phyloP scores from a whole-genome alignment of 345 rosid genomes.

The Populus pruinosa region DNA sequence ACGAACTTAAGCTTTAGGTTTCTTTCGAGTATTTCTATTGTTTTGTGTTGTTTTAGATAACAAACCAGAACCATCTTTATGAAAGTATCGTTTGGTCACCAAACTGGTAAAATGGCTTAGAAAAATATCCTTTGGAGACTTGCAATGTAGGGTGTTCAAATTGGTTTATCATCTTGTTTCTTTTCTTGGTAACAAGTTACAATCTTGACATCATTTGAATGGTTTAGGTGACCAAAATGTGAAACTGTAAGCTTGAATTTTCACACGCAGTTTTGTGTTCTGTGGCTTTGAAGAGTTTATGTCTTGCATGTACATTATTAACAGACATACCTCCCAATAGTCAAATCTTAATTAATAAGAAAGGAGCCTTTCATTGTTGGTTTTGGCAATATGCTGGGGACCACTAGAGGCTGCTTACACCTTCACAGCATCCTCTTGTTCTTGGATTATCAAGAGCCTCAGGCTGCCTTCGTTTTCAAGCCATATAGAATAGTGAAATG shows the following conservation, averaged over 20 bases:
- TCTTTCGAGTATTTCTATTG: not conserved
- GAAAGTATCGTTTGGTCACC: not conserved
- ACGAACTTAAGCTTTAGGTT: not conserved
- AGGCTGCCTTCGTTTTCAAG: slow-evolving; percentile 38
- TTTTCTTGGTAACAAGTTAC: slow-evolving; percentile 1
- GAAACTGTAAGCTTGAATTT: not conserved
- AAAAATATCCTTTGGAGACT: not conserved
- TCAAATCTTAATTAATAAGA: slow-evolving; percentile 13
- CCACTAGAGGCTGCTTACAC: slow-evolving; percentile 18
- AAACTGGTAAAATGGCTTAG: not conserved
- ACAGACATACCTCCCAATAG: not conserved
- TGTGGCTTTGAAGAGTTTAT: not conserved
- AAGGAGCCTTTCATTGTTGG: slow-evolving; percentile 13
- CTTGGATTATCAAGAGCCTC: slow-evolving; percentile 24
- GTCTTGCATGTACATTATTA: not conserved
- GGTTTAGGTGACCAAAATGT: not conserved
- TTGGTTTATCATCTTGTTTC: not conserved
- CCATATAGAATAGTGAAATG: slow-evolving; percentile 29
- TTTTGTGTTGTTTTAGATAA: not conserved
- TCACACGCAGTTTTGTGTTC: not conserved
- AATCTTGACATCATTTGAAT: slow-evolving; percentile 8
- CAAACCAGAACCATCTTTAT: not conserved
- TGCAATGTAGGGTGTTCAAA: not conserved
- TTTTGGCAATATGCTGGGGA: slow-evolving; percentile 24
- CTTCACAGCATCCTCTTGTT: slow-evolving; percentile 13